A percentile compares a stretch with the other conserved stretches of the same genome.
Evolutionary conservation across 768 basidiomycete species (phyloP).

Genomic region (Podaxis carcinomalis): DNA sequence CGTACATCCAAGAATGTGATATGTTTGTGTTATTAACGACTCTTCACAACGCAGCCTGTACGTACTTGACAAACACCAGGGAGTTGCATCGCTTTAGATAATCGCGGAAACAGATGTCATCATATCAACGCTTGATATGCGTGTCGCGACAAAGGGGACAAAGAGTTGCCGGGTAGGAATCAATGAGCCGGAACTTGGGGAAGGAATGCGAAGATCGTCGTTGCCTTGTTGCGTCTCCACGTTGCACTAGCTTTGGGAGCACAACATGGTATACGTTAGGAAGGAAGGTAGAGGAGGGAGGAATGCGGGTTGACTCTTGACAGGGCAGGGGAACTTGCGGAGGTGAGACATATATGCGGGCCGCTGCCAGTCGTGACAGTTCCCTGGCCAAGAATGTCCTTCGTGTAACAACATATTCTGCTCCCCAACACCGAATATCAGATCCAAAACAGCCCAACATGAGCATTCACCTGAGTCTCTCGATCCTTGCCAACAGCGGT

Average conservation of each 20-base stretch:
- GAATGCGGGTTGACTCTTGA: neutral
- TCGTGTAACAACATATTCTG: neutral
- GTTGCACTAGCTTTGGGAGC: neutral
- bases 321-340: neutral
- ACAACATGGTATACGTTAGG: neutral
- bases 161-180: neutral
- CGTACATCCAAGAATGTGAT: neutral
- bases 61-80: neutral
- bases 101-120: neutral
- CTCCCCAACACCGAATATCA: neutral
- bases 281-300: neutral
- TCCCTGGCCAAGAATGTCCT: neutral
- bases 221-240: neutral
- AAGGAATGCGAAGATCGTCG: neutral
- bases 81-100: neutral
- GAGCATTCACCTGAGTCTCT: neutral
- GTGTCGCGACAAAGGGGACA: neutral
- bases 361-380: neutral
- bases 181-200: neutral
- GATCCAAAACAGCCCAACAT: neutral
- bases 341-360: neutral
- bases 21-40: neutral
- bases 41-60: neutral
- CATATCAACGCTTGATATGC: neutral
- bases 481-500: neutral